These are phyloP conservation scores for Plasmodium coatneyi DNA, from an alignment of 169 alveolate species.

Conservation along the genomic window DNA sequence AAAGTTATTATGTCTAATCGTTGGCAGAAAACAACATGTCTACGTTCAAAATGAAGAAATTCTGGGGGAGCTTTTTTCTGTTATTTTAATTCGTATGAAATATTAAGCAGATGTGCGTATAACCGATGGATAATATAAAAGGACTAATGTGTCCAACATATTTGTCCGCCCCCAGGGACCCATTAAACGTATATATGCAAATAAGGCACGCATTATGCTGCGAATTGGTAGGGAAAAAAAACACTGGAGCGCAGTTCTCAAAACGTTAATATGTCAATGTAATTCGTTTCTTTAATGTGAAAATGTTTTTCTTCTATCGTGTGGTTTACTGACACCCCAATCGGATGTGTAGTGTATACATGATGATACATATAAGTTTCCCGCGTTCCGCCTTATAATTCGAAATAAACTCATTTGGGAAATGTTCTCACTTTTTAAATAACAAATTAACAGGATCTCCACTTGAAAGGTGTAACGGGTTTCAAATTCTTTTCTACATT, in stretches of 20 bases:
- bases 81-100: no score
- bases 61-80: not conserved
- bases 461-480: not conserved
- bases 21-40: not conserved
- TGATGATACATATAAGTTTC: not conserved
- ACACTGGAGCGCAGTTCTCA: not conserved
- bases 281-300: not conserved
- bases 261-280: not conserved
- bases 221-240: not conserved
- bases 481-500: not conserved
- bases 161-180: not conserved
- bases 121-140: not conserved
- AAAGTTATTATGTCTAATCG: not conserved
- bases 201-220: not conserved
- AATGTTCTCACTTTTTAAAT: not conserved
- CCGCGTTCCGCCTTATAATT: not conserved
- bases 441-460: not conserved
- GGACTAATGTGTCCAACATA: not conserved
- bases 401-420: not conserved
- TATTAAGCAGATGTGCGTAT: not conserved
- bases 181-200: not conserved
- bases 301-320: not conserved
- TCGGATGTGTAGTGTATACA: not conserved
- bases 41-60: not conserved
- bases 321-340: not conserved